Base-by-base conservation (phyloP, 2,329 filamentous ascomycete species). In the Coniochaeta sp. region DNA sequence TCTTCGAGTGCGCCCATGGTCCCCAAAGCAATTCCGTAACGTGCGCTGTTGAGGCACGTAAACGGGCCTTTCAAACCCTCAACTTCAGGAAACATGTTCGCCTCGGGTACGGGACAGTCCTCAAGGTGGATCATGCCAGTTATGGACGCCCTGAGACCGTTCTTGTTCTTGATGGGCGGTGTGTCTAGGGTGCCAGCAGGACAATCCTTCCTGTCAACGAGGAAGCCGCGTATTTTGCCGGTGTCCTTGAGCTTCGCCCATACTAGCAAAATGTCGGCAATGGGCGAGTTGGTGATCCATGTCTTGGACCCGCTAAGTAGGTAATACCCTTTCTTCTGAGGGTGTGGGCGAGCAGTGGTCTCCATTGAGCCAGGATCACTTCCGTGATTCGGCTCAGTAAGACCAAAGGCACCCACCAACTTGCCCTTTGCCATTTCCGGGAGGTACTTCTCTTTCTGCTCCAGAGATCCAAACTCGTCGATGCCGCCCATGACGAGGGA, bases 61-160 rank as follows among this genome's bases (percentile, higher is more conserved):
- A 99, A 99, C 3, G 95, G 95, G 0, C 95, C 95, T 62, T 78
- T 84, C 34, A 99, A 80, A 6, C 95, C 95, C 72, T 96, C 90
- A 6, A 96, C 84, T 1, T 90, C 84, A 0, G 93, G 93, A 69
- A 99, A 92, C 92, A 99, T 96, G 77, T 97, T 96, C 67, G 86
- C 90, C 66, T 88, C 86, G 0, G 92, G 88, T 0, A 99, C 91
- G 0, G 95, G 93, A 66, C 90, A 93, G 64, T 89, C 87, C 65
- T 97, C 93, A 70, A 99, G 83, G 67, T 96, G 92, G 66, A 99
- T 97, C 95, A 98, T 98, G 61, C 95, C 95, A 0, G 95, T 99
- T 64, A 97, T 89, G 14, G 91, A 96, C 14, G 95, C 95, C 61
- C 95, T 84, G 34, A 99, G 84, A 1, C 93, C 95, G 63, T 90